phyloP scores from a whole-genome alignment of 371 early-diverging fungal genomes.

The Rhizomucor pusillus region DNA sequence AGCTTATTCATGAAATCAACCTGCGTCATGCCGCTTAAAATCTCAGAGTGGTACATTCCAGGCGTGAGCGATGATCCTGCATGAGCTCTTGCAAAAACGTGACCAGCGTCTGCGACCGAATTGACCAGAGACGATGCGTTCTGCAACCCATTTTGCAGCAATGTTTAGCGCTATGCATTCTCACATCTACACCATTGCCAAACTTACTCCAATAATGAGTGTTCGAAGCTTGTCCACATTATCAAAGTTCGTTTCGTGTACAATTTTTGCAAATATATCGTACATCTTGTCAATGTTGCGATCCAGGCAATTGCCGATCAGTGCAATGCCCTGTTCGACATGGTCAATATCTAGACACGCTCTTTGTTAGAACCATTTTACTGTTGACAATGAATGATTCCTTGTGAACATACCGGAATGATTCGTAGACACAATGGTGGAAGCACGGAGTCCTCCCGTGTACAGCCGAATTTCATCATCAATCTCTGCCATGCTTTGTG shows the following conservation, averaged over 20 bases:
- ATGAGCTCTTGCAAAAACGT: conserved; percentile 76
- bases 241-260: conserved; percentile 76
- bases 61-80: conserved; percentile 69
- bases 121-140: conserved; percentile 73
- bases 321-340: conserved; percentile 56
- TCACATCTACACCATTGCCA: neutral
- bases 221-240: conserved; percentile 72
- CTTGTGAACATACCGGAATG: conserved; percentile 41
- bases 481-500: conserved; percentile 77
- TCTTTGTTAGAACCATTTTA: neutral
- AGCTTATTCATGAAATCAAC: conserved; percentile 77
- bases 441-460: conserved; percentile 83
- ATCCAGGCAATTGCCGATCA: conserved; percentile 71
- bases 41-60: conserved; percentile 56
- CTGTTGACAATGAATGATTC: neutral
- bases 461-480: conserved; percentile 84
- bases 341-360: conserved; percentile 41
- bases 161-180: conserved; percentile 4
- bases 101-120: conserved; percentile 84
- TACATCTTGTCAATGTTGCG: conserved; percentile 77
- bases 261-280: conserved; percentile 63
- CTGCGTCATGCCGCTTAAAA: conserved; percentile 76
- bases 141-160: conserved; percentile 17
- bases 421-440: conserved; percentile 66
- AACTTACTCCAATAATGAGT: conserved; percentile 67